Base-by-base conservation (phyloP, 352 stramenopile genomes). In the Pythium utonaiense region DNA sequence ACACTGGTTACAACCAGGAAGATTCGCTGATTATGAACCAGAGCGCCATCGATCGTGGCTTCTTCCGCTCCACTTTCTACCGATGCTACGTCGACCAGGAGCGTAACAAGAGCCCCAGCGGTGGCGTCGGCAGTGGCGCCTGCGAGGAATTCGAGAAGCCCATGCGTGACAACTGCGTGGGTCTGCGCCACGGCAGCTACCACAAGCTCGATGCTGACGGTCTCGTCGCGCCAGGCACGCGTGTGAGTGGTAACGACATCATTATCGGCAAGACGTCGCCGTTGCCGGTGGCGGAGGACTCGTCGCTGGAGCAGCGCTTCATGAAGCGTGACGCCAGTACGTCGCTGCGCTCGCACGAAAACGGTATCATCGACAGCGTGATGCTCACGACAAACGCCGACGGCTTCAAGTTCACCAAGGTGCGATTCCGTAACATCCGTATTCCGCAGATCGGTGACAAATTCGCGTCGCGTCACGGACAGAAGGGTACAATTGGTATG, bases 11-110 rank as follows among this genome's bases (percentile, higher is more conserved):
- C 88, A 99, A 99, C 74, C 94, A 99, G 69, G 97, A 99, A 90
- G 98, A 99, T 92, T 99, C 96, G 27, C 75, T 99, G 53, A 99
- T 99, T 77, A 98, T 99, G 93, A 99, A 99, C 79, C 97, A 99
- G 71, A 98, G 86, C 72, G 96, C 97, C 14, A 99, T 99, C 62
- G 98, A 99, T 70, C 91, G 98, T 42, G 98, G 98, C 45, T 90
- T 99, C 52, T 99, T 99, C 83, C 88, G 97, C 14, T 99, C 96
- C 30, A 99, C 96, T 3, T 99, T 99, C 80, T 99, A 99, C 74
- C 86, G 97, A 24, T 99, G 95, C 68, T 99, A 99, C 78, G 95
- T 96, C 56, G 96, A 99, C 60, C 89, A 98, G 70, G 83, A 95
- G 56, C 81, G 81, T 17, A 95, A 95, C 68, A 92, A 92, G 76